phyloP scores from a whole-genome alignment of 2,329 filamentous ascomycete species.

The Cercospora janseana region DNA sequence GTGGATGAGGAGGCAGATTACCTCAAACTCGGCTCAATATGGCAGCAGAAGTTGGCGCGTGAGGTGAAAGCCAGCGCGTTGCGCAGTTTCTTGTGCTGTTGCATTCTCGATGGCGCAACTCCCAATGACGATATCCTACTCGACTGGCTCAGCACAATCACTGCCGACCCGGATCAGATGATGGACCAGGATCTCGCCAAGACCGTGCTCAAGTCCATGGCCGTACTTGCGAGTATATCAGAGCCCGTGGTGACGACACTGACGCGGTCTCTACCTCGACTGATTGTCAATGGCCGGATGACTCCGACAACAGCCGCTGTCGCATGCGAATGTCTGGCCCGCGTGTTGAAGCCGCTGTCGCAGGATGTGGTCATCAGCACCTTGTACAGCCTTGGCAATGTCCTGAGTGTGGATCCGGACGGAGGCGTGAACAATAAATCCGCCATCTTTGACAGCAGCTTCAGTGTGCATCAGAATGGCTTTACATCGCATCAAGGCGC shows the following conservation, averaged over 20 bases:
- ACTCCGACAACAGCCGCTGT: conserved; percentile 67
- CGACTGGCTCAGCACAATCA: conserved; percentile 78
- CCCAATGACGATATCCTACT: conserved; percentile 64
- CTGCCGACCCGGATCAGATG: conserved; percentile 79
- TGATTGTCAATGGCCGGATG: conserved; percentile 81
- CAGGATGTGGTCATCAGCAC: conserved; percentile 94
- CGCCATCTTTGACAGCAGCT: conserved; percentile 48
- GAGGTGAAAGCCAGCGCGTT: conserved; percentile 81
- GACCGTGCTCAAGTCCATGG: conserved; percentile 76
- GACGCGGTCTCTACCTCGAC: conserved; percentile 75
- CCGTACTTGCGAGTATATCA: conserved; percentile 73
- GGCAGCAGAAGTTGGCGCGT: conserved; percentile 82
- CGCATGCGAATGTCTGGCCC: conserved; percentile 81
- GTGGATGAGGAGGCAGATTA: conserved; percentile 90
- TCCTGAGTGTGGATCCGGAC: conserved; percentile 70
- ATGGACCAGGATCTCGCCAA: conserved; percentile 72
- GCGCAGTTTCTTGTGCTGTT: conserved; percentile 81
- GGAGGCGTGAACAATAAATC: conserved; percentile 53
- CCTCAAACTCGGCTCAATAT: conserved; percentile 76
- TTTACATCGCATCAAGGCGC: conserved; percentile 32
- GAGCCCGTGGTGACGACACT: conserved; percentile 70
- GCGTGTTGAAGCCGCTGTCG: conserved; percentile 75
- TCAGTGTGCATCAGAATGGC: conserved; percentile 18
- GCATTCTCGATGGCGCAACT: conserved; percentile 71
- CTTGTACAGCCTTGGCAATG: conserved; percentile 92